A percentile compares a stretch with the other conserved stretches of the same genome.
phyloP scores from a whole-genome alignment of 2,329 filamentous ascomycete genomes.

The Penicillium sp. region DNA sequence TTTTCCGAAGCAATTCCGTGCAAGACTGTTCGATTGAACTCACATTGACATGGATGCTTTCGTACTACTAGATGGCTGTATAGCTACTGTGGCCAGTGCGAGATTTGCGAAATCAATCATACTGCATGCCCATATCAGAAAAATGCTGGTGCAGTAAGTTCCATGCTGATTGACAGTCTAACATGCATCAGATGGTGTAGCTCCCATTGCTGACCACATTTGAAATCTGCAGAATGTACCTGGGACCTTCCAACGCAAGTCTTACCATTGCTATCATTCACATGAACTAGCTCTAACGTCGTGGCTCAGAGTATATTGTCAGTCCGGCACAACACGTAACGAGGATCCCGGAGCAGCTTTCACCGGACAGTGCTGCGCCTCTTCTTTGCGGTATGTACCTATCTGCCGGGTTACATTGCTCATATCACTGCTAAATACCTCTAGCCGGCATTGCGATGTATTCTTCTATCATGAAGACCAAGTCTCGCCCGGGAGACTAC shows the following conservation, averaged over 20 bases:
- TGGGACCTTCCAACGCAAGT: constrained; percentile 38
- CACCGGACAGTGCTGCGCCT: constrained; percentile 35
- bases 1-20: neutral
- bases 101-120: constrained; percentile 39
- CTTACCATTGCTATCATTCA: neutral
- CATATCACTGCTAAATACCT: neutral
- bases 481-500: constrained; percentile 34
- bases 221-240: constrained; percentile 31
- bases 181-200: neutral
- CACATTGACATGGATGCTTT: neutral
- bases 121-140: constrained; percentile 40
- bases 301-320: constrained; percentile 33
- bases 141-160: constrained; percentile 37
- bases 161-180: too few species aligned
- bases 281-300: neutral
- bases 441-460: constrained; percentile 41
- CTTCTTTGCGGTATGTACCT: constrained; percentile 38
- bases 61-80: constrained; percentile 34
- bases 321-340: constrained; percentile 37
- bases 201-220: neutral
- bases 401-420: neutral
- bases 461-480: constrained; percentile 40
- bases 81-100: constrained; percentile 38
- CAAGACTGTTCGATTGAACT: neutral
- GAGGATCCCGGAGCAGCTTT: constrained; percentile 33